Percentiles rank a stretch among this genome's conserved stretches.
Evolutionary conservation across 352 stramenopile species (phyloP).

Genomic region (Pythium guiyangense): DNA sequence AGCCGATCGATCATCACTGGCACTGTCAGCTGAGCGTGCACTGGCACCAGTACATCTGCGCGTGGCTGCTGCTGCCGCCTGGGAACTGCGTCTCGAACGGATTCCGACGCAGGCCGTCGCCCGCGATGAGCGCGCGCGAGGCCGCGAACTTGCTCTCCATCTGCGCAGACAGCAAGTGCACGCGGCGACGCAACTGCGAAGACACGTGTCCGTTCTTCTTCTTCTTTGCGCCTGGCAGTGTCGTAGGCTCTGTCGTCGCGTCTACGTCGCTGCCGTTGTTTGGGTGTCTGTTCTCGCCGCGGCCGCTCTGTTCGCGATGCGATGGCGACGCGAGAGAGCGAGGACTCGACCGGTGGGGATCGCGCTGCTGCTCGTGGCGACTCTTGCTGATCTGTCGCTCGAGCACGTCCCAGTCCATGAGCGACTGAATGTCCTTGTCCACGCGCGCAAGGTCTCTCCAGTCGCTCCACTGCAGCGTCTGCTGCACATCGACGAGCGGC

Average conservation of each 20-base stretch:
- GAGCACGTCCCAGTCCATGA: conserved; percentile 30
- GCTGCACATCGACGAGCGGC: conserved; percentile 16
- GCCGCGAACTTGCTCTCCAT: conserved; percentile 49
- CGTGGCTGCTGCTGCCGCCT: conserved; percentile 1
- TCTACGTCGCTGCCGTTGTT: background rate
- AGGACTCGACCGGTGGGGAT: background rate
- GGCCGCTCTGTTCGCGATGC: background rate
- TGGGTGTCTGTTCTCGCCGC: background rate
- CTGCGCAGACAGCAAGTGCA: conserved; percentile 43
- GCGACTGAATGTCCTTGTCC: conserved; percentile 27
- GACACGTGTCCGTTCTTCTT: background rate
- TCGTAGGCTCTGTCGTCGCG: too few species aligned
- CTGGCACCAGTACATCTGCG: conserved; percentile 56
- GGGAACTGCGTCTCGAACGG: conserved; percentile 27
- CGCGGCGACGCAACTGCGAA: background rate
- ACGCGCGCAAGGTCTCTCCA: conserved; percentile 32
- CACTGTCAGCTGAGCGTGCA: conserved; percentile 40
- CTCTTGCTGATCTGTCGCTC: background rate
- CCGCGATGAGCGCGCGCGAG: conserved; percentile 21
- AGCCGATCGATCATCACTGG: background rate
- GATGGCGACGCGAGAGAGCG: background rate
- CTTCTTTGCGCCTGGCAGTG: too few species aligned
- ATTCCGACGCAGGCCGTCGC: conserved; percentile 23
- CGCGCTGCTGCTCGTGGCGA: background rate
- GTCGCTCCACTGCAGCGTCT: conserved; percentile 22